A percentile compares a stretch with the other conserved stretches of the same genome.
phyloP scores from a whole-genome alignment of 2,329 filamentous ascomycete genomes.

The Botrytis deweyae region DNA sequence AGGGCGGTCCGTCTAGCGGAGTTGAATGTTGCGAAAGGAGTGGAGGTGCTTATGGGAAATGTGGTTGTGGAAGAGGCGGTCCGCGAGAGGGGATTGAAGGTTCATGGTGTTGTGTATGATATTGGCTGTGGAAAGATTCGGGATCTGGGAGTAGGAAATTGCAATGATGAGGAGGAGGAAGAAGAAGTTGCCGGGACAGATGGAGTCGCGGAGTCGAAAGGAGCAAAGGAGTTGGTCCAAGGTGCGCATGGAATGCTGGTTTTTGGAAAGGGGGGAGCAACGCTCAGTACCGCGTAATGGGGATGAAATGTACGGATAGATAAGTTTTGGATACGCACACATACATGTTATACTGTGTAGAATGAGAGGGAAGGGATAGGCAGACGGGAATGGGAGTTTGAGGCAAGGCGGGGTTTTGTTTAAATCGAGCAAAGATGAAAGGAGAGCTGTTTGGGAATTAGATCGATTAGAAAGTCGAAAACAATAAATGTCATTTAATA shows the following conservation, averaged over 20 bases:
- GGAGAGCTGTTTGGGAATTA: conserved; percentile 2
- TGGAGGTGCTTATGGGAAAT: conserved; percentile 68
- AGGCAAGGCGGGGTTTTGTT: background rate
- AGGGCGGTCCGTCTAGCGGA: conserved; percentile 66
- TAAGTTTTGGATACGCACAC: conserved; percentile 6
- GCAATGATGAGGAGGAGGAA: conserved; percentile 24
- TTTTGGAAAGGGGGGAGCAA: conserved; percentile 46
- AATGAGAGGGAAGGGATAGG: background rate
- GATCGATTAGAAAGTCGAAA: background rate
- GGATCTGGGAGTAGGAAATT: conserved; percentile 48
- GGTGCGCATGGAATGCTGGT: conserved; percentile 53
- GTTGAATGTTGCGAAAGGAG: conserved; percentile 70
- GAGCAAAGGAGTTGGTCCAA: conserved; percentile 31
- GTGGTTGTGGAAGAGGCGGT: conserved; percentile 68
- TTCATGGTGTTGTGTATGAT: conserved; percentile 79
- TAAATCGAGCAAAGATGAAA: background rate
- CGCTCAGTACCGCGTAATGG: conserved; percentile 36
- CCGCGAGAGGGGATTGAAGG: conserved; percentile 64
- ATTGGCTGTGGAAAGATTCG: conserved; percentile 49
- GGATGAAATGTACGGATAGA: conserved; percentile 33
- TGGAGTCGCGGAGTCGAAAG: conserved; percentile 6
- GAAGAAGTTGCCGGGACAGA: conserved; percentile 40
- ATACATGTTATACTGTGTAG: conserved; percentile 2
- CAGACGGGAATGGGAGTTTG: conserved; percentile 12
- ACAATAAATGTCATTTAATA: background rate